Percentiles rank a stretch among this genome's conserved stretches.
Conservation (phyloP, 225 moss, liverwort and hornwort genomes). For the Lunularia cruciata region DNA sequence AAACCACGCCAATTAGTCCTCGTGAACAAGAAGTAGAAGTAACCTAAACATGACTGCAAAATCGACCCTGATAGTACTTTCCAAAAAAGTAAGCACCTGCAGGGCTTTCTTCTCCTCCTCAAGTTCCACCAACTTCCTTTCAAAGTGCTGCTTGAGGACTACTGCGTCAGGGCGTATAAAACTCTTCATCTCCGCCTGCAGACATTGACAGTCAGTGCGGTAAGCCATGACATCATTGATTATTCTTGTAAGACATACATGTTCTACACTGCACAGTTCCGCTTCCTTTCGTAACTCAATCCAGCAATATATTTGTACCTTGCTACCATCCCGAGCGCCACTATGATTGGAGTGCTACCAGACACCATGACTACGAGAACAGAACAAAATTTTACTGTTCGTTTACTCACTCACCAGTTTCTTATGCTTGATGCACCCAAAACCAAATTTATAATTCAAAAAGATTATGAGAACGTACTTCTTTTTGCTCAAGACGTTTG, state of each 20-base stretch:
- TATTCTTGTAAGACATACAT: neutral
- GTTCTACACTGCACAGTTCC: neutral
- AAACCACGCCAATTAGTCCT: no score
- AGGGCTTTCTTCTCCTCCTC: constrained; percentile 91
- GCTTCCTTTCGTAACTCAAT: neutral
- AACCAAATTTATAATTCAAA: neutral
- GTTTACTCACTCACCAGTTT: no score
- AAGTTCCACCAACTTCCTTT: constrained; percentile 82
- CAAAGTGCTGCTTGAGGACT: constrained; percentile 91
- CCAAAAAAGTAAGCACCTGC: constrained; percentile 80
- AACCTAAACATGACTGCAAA: no score
- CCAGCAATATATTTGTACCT: no score
- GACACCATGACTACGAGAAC: no score
- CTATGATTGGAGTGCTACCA: no score
- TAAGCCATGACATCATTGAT: neutral
- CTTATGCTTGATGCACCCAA: neutral
- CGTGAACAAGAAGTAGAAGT: no score
- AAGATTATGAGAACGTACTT: constrained; percentile 39
- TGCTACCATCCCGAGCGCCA: no score
- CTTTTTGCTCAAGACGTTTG: constrained; percentile 87
- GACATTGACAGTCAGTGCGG: neutral
- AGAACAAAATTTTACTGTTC: no score
- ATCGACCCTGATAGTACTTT: no score
- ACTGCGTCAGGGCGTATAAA: constrained; percentile 67
- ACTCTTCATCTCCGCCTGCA: constrained; percentile 94